Conservation (phyloP, 305 asterid genomes). For the Nicotiana rustica region DNA sequence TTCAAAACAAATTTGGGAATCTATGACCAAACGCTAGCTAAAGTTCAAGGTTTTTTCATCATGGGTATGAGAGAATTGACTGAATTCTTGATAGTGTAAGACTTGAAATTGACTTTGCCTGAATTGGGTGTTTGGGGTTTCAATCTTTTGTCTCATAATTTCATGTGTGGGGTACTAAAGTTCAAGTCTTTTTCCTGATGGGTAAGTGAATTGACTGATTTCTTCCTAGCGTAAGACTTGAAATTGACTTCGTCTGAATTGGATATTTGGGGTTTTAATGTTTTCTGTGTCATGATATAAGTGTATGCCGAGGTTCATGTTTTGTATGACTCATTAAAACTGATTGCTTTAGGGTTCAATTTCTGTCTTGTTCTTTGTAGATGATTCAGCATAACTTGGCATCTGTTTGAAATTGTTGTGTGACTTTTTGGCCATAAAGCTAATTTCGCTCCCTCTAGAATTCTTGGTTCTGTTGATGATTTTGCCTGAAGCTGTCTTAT, state of each 20-base stretch:
- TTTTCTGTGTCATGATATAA: too few species aligned
- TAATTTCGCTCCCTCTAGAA: neutral
- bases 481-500: neutral
- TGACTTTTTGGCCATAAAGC: constrained; percentile 9
- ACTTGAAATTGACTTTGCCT: neutral
- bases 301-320: neutral
- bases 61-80: neutral
- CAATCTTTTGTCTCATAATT: neutral
- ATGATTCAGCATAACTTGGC: neutral
- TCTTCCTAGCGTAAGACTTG: neutral
- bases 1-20: too few species aligned
- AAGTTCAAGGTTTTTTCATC: neutral
- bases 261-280: neutral
- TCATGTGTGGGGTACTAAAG: neutral
- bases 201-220: neutral
- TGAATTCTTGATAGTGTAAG: neutral
- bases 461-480: constrained; percentile 3
- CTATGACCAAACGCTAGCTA: neutral
- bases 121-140: neutral
- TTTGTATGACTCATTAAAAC: neutral
- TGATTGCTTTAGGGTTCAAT: neutral
- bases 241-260: neutral
- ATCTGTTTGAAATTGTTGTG: neutral
- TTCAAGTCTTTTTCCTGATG: neutral
- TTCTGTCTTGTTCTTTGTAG: constrained; percentile 19